Conservation (phyloP, 1,284 basidiomycete species). For the Cutaneotrichosporon cavernicola region DNA sequence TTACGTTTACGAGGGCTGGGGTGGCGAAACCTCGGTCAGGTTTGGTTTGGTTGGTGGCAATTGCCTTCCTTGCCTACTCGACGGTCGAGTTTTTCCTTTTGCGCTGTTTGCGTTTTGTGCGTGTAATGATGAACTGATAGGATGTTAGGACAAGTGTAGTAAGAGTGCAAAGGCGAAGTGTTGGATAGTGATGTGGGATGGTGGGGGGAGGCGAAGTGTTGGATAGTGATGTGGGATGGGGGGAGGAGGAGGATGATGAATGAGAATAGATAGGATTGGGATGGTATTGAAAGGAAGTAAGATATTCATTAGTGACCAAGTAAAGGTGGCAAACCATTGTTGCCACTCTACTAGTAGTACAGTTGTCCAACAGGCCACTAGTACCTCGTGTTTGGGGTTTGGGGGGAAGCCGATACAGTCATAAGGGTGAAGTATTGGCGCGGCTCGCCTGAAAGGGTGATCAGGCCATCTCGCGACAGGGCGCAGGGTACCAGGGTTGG, state of each 20-base stretch:
- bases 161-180: not conserved
- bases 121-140: not conserved
- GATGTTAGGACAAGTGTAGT: not conserved
- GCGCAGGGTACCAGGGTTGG: not conserved
- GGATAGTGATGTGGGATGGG: not conserved
- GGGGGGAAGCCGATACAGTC: not conserved
- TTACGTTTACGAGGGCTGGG: not conserved
- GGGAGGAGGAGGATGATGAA: not conserved
- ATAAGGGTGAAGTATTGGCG: no score
- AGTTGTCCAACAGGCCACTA: no score
- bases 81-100: constrained; percentile 1
- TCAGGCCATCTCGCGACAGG: not conserved
- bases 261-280: not conserved
- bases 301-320: not conserved
- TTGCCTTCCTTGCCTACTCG: not conserved
- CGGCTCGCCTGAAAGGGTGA: no score
- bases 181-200: not conserved
- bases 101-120: constrained; percentile 10
- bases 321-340: not conserved
- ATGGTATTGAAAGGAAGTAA: not conserved
- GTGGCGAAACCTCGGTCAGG: constrained; percentile 6
- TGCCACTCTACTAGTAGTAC: no score
- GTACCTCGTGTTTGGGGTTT: not conserved
- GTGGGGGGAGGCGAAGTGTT: not conserved
- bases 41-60: constrained; percentile 4